A percentile compares a stretch with the other conserved stretches of the same genome.
phyloP scores from a whole-genome alignment of 2,329 filamentous ascomycete genomes.

The Thermomyces lanuginosus region DNA sequence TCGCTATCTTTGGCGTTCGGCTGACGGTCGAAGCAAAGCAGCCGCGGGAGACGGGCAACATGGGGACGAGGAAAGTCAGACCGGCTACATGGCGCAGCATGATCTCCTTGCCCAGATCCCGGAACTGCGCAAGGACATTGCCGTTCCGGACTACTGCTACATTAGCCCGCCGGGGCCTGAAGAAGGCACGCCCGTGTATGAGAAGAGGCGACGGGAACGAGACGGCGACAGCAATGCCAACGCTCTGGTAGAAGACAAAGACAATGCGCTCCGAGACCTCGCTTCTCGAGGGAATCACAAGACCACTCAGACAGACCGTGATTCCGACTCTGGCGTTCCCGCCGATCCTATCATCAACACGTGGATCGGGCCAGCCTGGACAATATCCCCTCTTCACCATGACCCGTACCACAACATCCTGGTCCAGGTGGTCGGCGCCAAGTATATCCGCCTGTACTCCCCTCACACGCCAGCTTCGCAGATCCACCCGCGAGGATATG shows the following conservation, averaged over 20 bases:
- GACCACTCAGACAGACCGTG: slow-evolving; percentile 5
- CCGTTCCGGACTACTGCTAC: slow-evolving; percentile 72
- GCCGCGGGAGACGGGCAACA: slow-evolving; percentile 1
- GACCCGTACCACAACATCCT: slow-evolving; percentile 91
- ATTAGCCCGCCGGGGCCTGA: slow-evolving; percentile 44
- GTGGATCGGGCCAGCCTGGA: slow-evolving; percentile 79
- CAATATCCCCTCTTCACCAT: slow-evolving; percentile 83
- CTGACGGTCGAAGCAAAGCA: slow-evolving; percentile 1
- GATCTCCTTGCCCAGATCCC: slow-evolving; percentile 74
- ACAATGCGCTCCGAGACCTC: slow-evolving; percentile 2
- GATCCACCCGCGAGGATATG: slow-evolving; percentile 25
- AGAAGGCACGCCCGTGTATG: slow-evolving; percentile 30
- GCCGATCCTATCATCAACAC: slow-evolving; percentile 59
- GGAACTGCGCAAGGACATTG: slow-evolving; percentile 55
- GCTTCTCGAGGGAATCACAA: slow-evolving; percentile 5
- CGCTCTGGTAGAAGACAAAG: slow-evolving; percentile 20
- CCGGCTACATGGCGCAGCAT: slow-evolving; percentile 82
- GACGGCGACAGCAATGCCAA: slow-evolving; percentile 10
- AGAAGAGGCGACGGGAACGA: slow-evolving; percentile 18
- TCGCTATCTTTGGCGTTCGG: slow-evolving; percentile 36
- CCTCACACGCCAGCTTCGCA: slow-evolving; percentile 40
- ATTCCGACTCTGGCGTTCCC: slow-evolving; percentile 8
- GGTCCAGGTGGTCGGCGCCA: slow-evolving; percentile 72
- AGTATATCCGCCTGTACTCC: slow-evolving; percentile 80
- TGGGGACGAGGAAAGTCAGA: slow-evolving; percentile 16